Evolutionary conservation across 306 rosid species (phyloP), one percentile per base, ranked within the genome.

Genomic region (Gleditsia sinensis): DNA sequence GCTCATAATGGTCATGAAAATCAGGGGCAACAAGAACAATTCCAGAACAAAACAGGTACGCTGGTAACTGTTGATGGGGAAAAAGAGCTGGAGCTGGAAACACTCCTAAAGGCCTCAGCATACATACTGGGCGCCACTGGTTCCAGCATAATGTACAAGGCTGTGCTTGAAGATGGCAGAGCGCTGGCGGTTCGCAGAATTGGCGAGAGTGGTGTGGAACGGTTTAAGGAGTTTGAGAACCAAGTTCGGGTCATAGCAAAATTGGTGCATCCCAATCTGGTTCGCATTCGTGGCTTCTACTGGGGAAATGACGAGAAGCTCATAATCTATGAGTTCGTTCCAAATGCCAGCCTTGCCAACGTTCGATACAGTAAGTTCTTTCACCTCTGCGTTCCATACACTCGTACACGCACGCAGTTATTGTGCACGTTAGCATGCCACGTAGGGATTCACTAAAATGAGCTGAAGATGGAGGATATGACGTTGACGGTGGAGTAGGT

Each of bases 71-170:
- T 94, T 0, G 96, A 94, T 14, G 96, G 99, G 0, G 99, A 90
- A 24, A 89, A 82, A 74, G 86, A 87, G 75, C 84, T 94, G 7
- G 99, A 94, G 34, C 53, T 90, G 0, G 99, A 94, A 78, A 87
- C 99, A 0, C 86, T 94, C 10, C 75, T 94, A 0, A 94, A 87
- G 30, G 97, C 99, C 2, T 94, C 99, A 0, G 99, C 97, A 0
- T 94, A 88, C 20, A 94, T 92, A 40, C 62, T 94, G 25, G 99
- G 97, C 0, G 99, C 97, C 1, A 94, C 97, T 0, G 96, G 99
- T 37, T 92, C 99, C 5, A 94, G 99, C 80, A 94, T 94, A 71
- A 87, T 90, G 93, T 94, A 94, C 75, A 94, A 94, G 67, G 99
- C 99, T 0, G 97, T 94, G 33, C 88, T 94, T 0, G 97, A 94